Percentiles rank a stretch among this genome's conserved stretches.
Conservation (phyloP, 495 filamentous ascomycete genomes). For the Trichodelitschia bisporula region DNA sequence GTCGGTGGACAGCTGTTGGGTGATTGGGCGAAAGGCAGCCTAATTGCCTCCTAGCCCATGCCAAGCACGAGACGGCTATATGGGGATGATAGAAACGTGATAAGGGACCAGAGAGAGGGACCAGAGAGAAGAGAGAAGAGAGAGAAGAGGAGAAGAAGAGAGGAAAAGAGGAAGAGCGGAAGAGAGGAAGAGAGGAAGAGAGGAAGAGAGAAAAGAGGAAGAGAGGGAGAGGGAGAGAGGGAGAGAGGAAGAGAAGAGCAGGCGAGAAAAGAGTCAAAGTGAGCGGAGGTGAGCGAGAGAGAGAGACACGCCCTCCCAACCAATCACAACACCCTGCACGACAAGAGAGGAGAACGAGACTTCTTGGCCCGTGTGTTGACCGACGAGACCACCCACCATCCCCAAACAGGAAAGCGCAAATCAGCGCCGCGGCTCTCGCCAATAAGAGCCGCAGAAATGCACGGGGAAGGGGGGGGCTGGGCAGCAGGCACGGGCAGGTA, state of each 20-base stretch:
- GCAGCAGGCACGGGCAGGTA: too few relatives aligned
- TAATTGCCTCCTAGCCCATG: not conserved
- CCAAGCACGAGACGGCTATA: not conserved
- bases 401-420: too few relatives aligned
- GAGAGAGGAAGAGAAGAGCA: not conserved
- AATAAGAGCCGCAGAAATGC: too few relatives aligned
- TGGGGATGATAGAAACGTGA: not conserved
- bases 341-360: not conserved
- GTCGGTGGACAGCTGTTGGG: too few relatives aligned
- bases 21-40: too few relatives aligned
- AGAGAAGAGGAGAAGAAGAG: not conserved
- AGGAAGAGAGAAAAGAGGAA: not conserved
- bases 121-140: not conserved
- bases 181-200: not conserved
- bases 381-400: conserved; percentile 1
- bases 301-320: not conserved
- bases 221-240: not conserved
- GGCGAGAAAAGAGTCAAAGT: not conserved
- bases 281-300: not conserved
- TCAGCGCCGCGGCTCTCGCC: too few relatives aligned
- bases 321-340: not conserved
- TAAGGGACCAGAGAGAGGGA: not conserved
- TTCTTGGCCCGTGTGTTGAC: not conserved
- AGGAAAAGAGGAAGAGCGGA: not conserved
- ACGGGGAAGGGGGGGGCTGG: too few relatives aligned